phyloP scores from a whole-genome alignment of 345 rosid species.

The Melaleuca alternifolia region DNA sequence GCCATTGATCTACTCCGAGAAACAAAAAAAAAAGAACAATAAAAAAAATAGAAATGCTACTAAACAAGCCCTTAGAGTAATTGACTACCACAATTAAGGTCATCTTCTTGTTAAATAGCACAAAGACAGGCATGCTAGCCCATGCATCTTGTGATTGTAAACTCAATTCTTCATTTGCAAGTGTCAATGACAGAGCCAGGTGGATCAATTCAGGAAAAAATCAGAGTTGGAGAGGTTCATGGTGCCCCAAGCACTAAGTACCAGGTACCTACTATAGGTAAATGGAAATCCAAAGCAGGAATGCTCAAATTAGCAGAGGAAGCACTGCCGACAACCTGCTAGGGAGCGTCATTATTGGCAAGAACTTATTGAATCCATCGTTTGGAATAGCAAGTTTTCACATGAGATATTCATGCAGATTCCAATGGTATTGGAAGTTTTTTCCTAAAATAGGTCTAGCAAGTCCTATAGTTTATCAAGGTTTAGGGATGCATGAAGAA shows the following conservation, averaged over 20 bases:
- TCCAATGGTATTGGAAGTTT: neutral
- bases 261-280: neutral
- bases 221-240: neutral
- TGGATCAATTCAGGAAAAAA: neutral
- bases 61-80: neutral
- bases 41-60: too few relatives aligned
- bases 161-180: neutral
- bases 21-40: too few relatives aligned
- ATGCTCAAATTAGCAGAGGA: neutral
- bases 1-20: too few relatives aligned
- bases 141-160: neutral
- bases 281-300: neutral
- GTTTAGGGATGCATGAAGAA: neutral
- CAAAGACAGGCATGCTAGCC: neutral
- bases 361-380: too few relatives aligned
- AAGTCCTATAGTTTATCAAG: neutral
- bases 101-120: neutral
- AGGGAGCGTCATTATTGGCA: neutral
- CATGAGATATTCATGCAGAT: neutral
- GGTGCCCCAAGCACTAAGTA: neutral
- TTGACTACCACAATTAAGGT: neutral
- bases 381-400: neutral
- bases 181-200: neutral
- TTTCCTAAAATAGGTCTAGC: neutral
- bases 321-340: neutral